Percentiles rank a stretch among this genome's conserved stretches.
phyloP scores from a whole-genome alignment of 768 basidiomycete species.

The Nidula microcarpa region DNA sequence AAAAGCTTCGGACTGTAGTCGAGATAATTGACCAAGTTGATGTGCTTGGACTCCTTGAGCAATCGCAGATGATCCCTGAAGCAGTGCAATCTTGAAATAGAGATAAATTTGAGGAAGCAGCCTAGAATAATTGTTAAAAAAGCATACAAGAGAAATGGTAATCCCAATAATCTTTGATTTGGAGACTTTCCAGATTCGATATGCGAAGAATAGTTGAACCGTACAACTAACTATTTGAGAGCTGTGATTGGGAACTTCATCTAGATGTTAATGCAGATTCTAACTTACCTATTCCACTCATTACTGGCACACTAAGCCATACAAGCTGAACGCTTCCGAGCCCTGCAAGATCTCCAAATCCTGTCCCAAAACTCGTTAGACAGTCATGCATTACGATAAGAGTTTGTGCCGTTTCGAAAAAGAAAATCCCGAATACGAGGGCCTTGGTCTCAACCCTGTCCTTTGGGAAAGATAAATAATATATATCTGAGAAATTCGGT shows the following conservation, averaged over 20 bases:
- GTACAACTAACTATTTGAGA: background rate
- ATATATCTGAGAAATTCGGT: constrained; percentile 11
- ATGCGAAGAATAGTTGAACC: constrained; percentile 20
- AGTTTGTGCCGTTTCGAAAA: constrained; percentile 20
- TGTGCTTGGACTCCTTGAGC: background rate
- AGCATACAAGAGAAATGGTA: too few species aligned
- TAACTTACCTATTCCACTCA: constrained; percentile 17
- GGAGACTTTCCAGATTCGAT: constrained; percentile 10
- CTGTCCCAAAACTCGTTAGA: constrained; percentile 15
- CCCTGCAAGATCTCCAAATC: constrained; percentile 17
- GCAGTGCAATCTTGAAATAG: background rate
- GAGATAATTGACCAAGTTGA: background rate
- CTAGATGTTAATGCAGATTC: background rate
- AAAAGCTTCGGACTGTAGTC: background rate
- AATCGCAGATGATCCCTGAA: background rate
- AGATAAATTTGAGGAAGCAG: too few species aligned
- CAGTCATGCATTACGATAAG: constrained; percentile 17
- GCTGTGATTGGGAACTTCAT: too few species aligned
- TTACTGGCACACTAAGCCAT: constrained; percentile 18
- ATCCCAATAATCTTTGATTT: too few species aligned
- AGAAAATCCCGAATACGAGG: constrained; percentile 18
- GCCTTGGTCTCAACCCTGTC: constrained; percentile 16
- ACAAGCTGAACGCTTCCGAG: constrained; percentile 15
- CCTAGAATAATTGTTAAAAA: too few species aligned
- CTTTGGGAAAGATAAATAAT: constrained; percentile 20